Base-by-base conservation (phyloP, 306 rosid species). In the Cicer yamashitae region DNA sequence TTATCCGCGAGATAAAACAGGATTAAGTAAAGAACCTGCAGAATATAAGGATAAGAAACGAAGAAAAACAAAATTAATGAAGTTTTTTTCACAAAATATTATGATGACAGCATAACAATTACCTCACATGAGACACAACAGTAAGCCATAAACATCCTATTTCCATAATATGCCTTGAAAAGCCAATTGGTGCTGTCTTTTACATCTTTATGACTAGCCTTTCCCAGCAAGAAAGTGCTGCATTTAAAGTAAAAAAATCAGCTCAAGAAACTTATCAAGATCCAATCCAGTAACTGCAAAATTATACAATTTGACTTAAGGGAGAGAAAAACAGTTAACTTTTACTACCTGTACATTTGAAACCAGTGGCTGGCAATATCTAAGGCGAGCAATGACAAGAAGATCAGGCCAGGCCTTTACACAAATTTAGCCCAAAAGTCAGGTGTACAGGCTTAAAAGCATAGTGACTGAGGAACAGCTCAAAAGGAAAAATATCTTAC, bases 281-380 rank as follows among this genome's bases (percentile, higher is more conserved):
- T 22, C 25, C 47, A 69, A 79, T 53, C 67, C 37, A 38, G 54
- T 10, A 69, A 57, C 69, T 40, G n/a, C 15, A 67, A 57, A 53
- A 59, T 50, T 59, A 65, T 67, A 50, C 18, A 17, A 58, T 37
- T 47, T 67, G 37, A 41, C 14, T 45, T 63, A 39, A 8, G 75
- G 62, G 60, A 10, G 41, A 34, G 12, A 74, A 50, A 40, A 52
- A 39, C 37, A 30, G 38, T 59, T 65, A 20, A 25, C 62, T 78
- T 41, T 4, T 57, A 72, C 17, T 72, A 94, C 99, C 99, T 94
- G 92, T 92, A 92, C 99, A 92, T 92, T 86, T 94, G 99, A 68
- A 94, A 78, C 99, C 99, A 94, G 88, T 94, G 99, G 93, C 99
- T 94, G 22, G 82, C 88, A 86, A 94, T 92, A 82, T 94, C 99